Base-by-base conservation (phyloP, 169 alveolate genomes). In the Cryptosporidium xiaoi region DNA sequence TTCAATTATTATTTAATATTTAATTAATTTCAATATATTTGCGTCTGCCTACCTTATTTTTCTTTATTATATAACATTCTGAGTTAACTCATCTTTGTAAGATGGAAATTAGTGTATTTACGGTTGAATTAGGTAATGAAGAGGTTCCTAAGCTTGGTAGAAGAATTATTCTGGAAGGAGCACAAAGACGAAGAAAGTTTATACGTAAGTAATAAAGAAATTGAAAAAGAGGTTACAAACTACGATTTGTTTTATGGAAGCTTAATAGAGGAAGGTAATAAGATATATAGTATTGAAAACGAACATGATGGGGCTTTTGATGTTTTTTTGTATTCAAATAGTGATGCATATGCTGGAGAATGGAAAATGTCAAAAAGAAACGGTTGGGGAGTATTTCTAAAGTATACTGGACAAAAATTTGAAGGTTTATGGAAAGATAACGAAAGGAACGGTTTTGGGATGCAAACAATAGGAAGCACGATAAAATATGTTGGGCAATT, bases 321-420 rank as follows among this genome's bases (percentile, higher is more conserved):
- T 83, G 71, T 71, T 3, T 51, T 67, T 67, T 53, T 83, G 15
- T 83, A 83, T 65, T 68, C 90, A 15, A 83, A 83, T 51, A 56
- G 90, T 65, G 90, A 83, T 83, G 90, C 83, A 6, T 83, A 83
- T 65, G 83, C 84, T 46, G 93, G 93, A 50, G 84, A 64, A 34
- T 82, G 84, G 84, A 67, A 82, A 20, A 40, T 58, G 40, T 87
- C 71, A 33, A 84, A 84, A 64, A 84, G 89, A 68, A 82, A 91
- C 58, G 93, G 93, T 33, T 91, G 93, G 93, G 93, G 93, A 24
- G 90, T 91, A 33, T 56, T 65, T 31, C 66, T 91, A 24, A 91
- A 91, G 82, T 77, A 77, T 46, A 77, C 87, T 13, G 93, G 93
- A n/a, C 91, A 91, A 67, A 91, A 84, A 56, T 91, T 89, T 69